Base-by-base conservation (phyloP, 2,329 filamentous ascomycete genomes). In the Tolypocladium sp. region DNA sequence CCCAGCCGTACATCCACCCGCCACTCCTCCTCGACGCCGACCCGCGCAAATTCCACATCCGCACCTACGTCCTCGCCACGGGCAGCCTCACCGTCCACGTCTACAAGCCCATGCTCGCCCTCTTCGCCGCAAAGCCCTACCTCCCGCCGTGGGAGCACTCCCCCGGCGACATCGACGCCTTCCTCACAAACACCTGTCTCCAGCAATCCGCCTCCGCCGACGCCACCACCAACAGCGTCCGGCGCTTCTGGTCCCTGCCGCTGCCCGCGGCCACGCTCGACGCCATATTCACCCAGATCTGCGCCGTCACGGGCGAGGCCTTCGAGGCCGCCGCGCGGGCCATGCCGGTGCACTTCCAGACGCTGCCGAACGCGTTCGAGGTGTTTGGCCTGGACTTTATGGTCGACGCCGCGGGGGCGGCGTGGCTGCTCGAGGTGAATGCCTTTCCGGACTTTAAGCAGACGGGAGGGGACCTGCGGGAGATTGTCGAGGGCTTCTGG, bases 361-460 rank as follows among this genome's bases (percentile, higher is more conserved):
- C 92, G 20, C 71, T 96, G 55, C 86, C 87, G 0, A 93, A 95
- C 71, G 90, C 88, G 0, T 97, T 97, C 70, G 94, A 99, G 77
- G 78, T 95, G 9, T 99, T 90, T 71, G 94, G 94, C 0, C 73
- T 97, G 49, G 94, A 99, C 71, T 99, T 94, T 70, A 73, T 99
- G 67, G 86, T 97, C 12, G 90, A 92, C 67, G 79, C 70, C 0
- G 67, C 71, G 10, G 87, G 85, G 0, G 79, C 68, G 4, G 83
- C 85, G 4, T 97, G 87, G 85, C 71, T 99, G 68, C 77, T 99
- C 59, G 94, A 99, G 77, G 84, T 96, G 38, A 99, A 99, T 77
- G 91, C 93, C 0, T 99, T 96, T 74, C 94, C 94, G 12, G 94
- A 99, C 76, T 97, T 97, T 70, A 86, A 83, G 69, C 93, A 97